phyloP scores from a whole-genome alignment of 176 grass and related monocot genomes.

The Hordeum marinum region DNA sequence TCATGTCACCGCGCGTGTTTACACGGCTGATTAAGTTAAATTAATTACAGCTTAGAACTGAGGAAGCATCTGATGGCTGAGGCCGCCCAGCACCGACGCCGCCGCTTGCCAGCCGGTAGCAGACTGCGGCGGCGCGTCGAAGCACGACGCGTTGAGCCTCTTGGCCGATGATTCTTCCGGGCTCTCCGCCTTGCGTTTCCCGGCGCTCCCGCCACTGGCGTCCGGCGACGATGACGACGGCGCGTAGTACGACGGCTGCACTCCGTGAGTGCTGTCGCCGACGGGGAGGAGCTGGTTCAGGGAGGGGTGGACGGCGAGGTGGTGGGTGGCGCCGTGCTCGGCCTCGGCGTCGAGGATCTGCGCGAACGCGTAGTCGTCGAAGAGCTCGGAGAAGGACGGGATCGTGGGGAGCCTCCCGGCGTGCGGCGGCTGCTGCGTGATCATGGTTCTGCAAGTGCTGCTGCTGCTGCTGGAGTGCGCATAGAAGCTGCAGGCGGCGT shows the following conservation, averaged over 20 bases:
- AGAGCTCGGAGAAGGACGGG: constrained; percentile 29
- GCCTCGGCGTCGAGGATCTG: constrained; percentile 23
- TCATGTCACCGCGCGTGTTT: background rate
- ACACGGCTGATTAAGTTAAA: background rate
- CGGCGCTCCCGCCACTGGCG: background rate
- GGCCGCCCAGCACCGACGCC: constrained; percentile 7
- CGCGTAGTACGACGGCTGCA: constrained; percentile 14
- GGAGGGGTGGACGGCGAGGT: constrained; percentile 37
- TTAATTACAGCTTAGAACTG: constrained; percentile 23
- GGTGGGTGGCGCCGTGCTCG: background rate
- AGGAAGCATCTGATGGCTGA: constrained; percentile 30
- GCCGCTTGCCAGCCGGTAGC: background rate
- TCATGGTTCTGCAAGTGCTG: background rate
- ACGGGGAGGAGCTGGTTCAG: constrained; percentile 36
- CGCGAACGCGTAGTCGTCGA: constrained; percentile 38
- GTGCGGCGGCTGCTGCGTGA: background rate
- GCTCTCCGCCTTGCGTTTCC: constrained; percentile 15
- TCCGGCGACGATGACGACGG: background rate
- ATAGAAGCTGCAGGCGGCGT: background rate
- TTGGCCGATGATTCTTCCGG: constrained; percentile 21
- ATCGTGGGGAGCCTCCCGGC: constrained; percentile 4
- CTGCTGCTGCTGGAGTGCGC: background rate
- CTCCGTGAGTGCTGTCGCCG: background rate
- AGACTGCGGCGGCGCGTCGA: constrained; percentile 15
- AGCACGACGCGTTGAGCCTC: constrained; percentile 35